Evolutionary conservation across 306 rosid genomes (phyloP), one percentile per base, ranked within the genome.

Genomic region (Chamaecrista fasciculata): DNA sequence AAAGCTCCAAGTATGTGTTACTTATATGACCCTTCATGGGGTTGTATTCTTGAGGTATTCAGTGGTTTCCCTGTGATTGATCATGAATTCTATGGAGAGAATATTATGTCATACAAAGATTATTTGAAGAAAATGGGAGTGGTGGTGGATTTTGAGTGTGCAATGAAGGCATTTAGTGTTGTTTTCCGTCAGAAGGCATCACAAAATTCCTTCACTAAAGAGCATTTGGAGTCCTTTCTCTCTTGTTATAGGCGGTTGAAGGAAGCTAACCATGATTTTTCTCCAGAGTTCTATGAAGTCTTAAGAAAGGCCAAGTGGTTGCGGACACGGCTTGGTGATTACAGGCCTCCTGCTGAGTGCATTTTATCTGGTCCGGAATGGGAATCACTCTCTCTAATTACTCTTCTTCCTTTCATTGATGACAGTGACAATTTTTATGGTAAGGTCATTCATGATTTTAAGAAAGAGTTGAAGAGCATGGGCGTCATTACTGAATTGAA

Each of bases 321-420:
- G 86, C 74, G 80, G 29, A 86, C 91, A 34, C 67, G 70, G 19
- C 48, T 69, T 40, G 85, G 87, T 57, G 79, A 46, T 77, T 61
- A 59, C 33, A 76, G 78, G 67, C 4, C 78, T 66, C 94, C 97
- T 2, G 51, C 60, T 8, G 28, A 80, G 1, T 91, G 91, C 88
- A 83, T 89, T 84, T 76, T 89, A 42, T 75, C 57, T 75, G 79
- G 87, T 74, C 75, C 85, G 14, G 83, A 78, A 49, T 91, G 97
- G 97, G 66, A 80, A 68, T 75, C 82, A 4, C 69, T 91, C 53
- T 80, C 84, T 47, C 79, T 72, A 4, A 89, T 91, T 48, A 29
- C 91, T 23, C 16, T 39, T 59, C 93, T 91, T 36, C 97, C 96
- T 60, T 89, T 91, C 81, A 68, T 91, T 43, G 84, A 86, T 69